Conservation (phyloP, 78 protist species). For the Mantamonas sphyraenae region DNA sequence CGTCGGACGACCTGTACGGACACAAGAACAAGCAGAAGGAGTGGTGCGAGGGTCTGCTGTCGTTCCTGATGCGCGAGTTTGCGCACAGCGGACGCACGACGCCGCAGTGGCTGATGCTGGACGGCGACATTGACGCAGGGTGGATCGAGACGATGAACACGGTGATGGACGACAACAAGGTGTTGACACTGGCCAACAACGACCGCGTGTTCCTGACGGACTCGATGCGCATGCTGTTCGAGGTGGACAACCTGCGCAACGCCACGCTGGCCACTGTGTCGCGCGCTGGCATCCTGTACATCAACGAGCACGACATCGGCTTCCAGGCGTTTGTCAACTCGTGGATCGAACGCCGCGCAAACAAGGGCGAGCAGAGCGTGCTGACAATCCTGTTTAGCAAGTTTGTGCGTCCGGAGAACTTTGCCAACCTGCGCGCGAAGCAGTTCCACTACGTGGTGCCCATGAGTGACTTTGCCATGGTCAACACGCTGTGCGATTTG, state of each 20-base stretch:
- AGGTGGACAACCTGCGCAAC: constrained; percentile 53
- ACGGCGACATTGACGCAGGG: constrained; percentile 79
- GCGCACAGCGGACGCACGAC: neutral
- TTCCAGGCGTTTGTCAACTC: constrained; percentile 57
- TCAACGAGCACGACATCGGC: constrained; percentile 78
- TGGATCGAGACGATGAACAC: constrained; percentile 90
- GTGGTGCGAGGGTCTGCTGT: constrained; percentile 77
- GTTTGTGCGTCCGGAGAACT: constrained; percentile 7
- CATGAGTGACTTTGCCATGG: constrained; percentile 44
- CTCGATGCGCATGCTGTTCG: constrained; percentile 78
- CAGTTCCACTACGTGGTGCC: constrained; percentile 37
- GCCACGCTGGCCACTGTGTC: constrained; percentile 92
- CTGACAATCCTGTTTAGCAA: constrained; percentile 20
- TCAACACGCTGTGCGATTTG: constrained; percentile 51
- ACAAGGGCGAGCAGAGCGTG: constrained; percentile 5
- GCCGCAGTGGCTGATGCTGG: constrained; percentile 74
- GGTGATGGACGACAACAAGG: constrained; percentile 89
- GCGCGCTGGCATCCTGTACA: constrained; percentile 79
- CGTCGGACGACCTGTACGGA: constrained; percentile 75
- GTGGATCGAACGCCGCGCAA: constrained; percentile 54
- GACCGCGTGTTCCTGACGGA: constrained; percentile 76
- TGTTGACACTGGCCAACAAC: constrained; percentile 78
- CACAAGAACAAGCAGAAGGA: constrained; percentile 55
- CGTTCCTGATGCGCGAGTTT: constrained; percentile 61
- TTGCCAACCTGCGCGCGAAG: too few species aligned